Evolutionary conservation across 129 eudicot species (phyloP), one percentile per base, ranked within the genome.

Genomic region (Sambucus nigra): DNA sequence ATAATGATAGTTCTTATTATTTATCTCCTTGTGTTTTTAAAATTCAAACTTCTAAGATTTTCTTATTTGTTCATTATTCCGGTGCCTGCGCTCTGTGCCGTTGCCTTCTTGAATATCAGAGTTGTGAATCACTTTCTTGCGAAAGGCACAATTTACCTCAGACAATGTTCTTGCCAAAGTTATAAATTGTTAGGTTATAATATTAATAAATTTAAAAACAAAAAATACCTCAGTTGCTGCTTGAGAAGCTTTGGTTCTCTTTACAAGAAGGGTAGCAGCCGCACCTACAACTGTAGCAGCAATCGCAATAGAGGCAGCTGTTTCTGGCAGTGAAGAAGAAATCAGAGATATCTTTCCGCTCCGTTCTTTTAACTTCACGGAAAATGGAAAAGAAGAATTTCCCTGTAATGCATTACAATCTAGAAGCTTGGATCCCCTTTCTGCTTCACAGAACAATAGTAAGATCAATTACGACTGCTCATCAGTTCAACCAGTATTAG

Each of bases 251-350:
- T 75, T 74, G 53, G 73, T 79, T 79, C 95, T 82, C 67, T 66
- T 81, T 14, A 54, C 79, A 46, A 85, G 77, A 63, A 91, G 69
- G 39, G 94, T 82, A 28, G 94, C 86, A 14, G 98, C 98, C 57
- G 86, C 87, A 55, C 95, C 94, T 57, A 91, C 95, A 55, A 91
- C 74, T 0, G 94, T 79, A 27, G 95, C 94, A 27, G 94, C 95
- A 35, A 91, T 81, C 41, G 86, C 88, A n/a, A 91, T 61, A 44
- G 98, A 91, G 16, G 82, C 83, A 16, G 83, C 88, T 25, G 98
- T 91, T 82, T 91, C 98, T n/a, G 83, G 81, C 29, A 91, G 61
- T 27, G 89, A 81, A 39, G 73, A 52, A 26, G 70, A 60, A 59
- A 76, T 33, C 1, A 33, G 47, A 8, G 21, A 40, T n/a, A 6